Evolutionary conservation across 768 basidiomycete species (phyloP).

Genomic region (Cantharellus cinnabarinus): DNA sequence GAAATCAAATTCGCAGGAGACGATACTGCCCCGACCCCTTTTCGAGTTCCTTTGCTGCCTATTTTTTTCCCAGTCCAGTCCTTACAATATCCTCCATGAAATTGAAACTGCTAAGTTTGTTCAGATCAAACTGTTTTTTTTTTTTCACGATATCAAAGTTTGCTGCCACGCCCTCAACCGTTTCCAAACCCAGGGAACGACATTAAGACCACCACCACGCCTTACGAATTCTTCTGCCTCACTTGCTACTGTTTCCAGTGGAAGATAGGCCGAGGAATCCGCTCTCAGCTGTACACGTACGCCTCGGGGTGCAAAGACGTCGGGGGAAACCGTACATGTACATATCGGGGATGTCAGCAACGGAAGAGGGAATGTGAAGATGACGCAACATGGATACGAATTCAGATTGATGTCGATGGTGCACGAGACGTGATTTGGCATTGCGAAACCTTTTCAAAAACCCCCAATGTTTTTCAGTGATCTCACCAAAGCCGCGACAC

Average conservation of each 20-base stretch:
- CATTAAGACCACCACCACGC: slow-evolving; percentile 46
- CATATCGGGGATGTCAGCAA: slow-evolving; percentile 45
- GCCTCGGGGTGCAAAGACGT: slow-evolving; percentile 33
- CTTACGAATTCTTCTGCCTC: slow-evolving; percentile 43
- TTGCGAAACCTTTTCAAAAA: neutral
- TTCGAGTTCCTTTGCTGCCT: no score
- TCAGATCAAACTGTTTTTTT: no score
- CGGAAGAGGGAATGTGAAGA: slow-evolving; percentile 32
- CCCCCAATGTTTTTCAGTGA: neutral
- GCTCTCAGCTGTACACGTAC: slow-evolving; percentile 34
- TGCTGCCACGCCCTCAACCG: neutral
- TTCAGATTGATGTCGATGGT: neutral
- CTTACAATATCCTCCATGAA: no score
- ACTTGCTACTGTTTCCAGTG: slow-evolving; percentile 12
- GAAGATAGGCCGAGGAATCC: slow-evolving; percentile 27
- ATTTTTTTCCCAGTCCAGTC: no score
- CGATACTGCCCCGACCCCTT: no score
- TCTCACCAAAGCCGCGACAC: neutral
- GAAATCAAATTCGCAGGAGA: no score
- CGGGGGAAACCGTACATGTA: slow-evolving; percentile 40
- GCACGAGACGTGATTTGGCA: neutral
- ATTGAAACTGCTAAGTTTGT: no score
- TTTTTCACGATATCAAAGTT: neutral
- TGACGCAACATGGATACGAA: neutral
- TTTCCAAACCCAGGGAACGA: slow-evolving; percentile 45